These are phyloP conservation scores for Canavalia gladiata DNA, from an alignment of 306 rosid genomes.

Conservation along the genomic window DNA sequence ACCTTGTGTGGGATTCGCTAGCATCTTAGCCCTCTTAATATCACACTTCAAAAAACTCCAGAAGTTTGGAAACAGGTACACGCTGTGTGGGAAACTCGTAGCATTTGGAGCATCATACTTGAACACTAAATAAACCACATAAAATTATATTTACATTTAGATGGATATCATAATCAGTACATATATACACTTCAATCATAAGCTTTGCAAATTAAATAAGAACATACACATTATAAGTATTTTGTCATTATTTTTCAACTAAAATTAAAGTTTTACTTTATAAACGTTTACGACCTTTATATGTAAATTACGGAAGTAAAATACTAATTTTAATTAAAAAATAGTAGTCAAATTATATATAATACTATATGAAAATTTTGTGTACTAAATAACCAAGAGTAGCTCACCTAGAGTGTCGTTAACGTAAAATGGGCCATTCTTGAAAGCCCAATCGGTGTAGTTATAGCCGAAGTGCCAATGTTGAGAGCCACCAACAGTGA, in stretches of 20 bases:
- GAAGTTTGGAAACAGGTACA: conserved; percentile 58
- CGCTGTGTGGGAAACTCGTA: conserved; percentile 61
- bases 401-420: conserved; percentile 71
- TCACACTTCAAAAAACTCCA: conserved; percentile 66
- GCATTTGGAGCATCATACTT: conserved; percentile 71
- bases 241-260: no score
- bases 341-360: no score
- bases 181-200: no score
- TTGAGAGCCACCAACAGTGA: conserved; percentile 67
- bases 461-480: conserved; percentile 66
- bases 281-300: no score
- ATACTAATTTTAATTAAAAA: no score
- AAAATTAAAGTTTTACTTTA: no score
- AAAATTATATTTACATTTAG: background rate
- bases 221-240: no score
- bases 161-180: background rate
- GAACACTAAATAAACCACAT: conserved; percentile 61
- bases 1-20: conserved; percentile 64
- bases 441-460: conserved; percentile 66
- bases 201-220: background rate
- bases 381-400: background rate
- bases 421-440: conserved; percentile 62
- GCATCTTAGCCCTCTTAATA: conserved; percentile 54
- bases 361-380: no score
- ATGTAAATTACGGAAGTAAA: no score